Base-by-base conservation (phyloP, 225 moss, liverwort and hornwort genomes). In the Anthoceros angustus region DNA sequence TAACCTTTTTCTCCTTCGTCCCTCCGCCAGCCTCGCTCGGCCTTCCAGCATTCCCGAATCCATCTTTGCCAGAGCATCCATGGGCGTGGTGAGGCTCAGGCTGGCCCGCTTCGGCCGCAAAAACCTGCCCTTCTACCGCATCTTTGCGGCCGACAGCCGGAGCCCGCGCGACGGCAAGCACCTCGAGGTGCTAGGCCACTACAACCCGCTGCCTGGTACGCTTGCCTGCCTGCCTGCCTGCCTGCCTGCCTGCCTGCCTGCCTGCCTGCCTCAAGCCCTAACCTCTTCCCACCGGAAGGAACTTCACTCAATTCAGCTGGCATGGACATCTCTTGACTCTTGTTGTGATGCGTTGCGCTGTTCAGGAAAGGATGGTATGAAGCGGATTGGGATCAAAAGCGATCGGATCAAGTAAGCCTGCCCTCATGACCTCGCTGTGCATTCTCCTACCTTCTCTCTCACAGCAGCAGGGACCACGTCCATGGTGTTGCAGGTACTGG, bases 161-260 rank as follows among this genome's bases (percentile, higher is more conserved):
- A 68, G 81, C 41, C 93, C 93, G 40, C 89, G 93, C 18, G 93
- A 93, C 66, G 93, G 93, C 62, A 93, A 79, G 72, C 93, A 93
- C 66, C 74, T 93, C 62, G 93, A 93, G 78, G 79, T 93, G 18
- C 82, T 93, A 15, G 93, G 93, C 1, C 93, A 93, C 62, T 93
- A 93, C 76, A 84, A 89, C 65, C 93, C 93, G 8, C 66, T 93
- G 65, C 93, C 93, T 62, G 89, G 89, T 86, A 55, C 7, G 55
- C 55, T 32, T 32, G 1, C 32, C 32, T 32, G 32, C 32, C 32
- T n/a, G 14, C 49, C 49, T 16, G 43, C 43, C 8, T 8, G n/a
- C n/a, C n/a, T n/a, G 49, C 49, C 66, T 93, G 65, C 93, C 93
- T 62, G 89, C 55, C 4, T 32, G 1, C 32, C 32, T 32, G 32